Base-by-base conservation (phyloP, 768 basidiomycete species). In the Pleurotus platypus region DNA sequence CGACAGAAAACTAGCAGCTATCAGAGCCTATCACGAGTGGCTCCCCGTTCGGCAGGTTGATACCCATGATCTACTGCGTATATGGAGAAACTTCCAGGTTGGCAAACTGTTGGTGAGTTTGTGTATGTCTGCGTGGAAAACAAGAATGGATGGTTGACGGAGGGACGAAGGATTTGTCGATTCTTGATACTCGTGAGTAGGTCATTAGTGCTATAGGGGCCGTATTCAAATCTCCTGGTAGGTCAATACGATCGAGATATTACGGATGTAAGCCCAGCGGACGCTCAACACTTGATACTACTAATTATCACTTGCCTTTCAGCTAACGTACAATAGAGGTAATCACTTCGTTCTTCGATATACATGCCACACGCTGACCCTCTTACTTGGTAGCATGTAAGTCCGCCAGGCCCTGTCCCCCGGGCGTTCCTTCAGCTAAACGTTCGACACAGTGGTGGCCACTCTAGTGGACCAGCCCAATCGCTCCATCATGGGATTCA, bases 41-140 rank as follows among this genome's bases (percentile, higher is more conserved):
- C 76, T 85, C 71, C 83, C 82, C 11, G 81, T 85, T 57, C 74
- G 84, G 3, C 80, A 84, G 58, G 80, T 85, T 13, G 75, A 76
- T 39, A 73, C 75, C 1, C 75, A 77, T 51, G 81, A 84, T 66
- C 75, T 79, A 60, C 75, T 84, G 12, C 73, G 82, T 22, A 84
- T 84, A 50, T 85, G 82, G 81, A 75, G 83, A 35, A 83, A 81
- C 63, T 84, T 86, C 69, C 78, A 83, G 68, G 77, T 86, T 37
- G 83, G 83, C 45, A 82, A 83, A 64, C 74, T 85, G 15, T 64
- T 83, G 27, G 55, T 56, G 35, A 8, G 42, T 16, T 42, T 22
- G n/a, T 6, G 30, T 3, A 2, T 8, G 30, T 30, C 11, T 35
- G 24, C 24, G 5, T 26, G 24, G 24, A 35, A 35, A 11, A 35